phyloP scores from a whole-genome alignment of 495 filamentous ascomycete species.

The Podospora anserina region DNA sequence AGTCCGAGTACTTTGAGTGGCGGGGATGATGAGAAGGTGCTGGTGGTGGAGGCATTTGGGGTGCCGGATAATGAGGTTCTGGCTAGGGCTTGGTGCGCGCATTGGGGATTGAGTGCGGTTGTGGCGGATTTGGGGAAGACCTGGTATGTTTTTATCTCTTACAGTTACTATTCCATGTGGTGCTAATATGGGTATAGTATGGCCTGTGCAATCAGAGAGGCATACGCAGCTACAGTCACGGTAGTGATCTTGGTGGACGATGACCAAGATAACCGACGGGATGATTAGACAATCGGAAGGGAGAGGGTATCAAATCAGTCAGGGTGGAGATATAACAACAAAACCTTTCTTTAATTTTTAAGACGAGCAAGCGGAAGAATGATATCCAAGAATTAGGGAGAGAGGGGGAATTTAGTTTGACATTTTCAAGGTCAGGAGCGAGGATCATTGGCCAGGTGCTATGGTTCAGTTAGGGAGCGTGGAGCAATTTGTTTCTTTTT shows the following conservation, averaged over 20 bases:
- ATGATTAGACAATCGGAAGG: conserved; percentile 14
- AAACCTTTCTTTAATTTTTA: background rate
- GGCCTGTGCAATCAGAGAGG: conserved; percentile 66
- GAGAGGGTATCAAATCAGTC: background rate
- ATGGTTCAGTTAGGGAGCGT: background rate
- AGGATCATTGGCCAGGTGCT: background rate
- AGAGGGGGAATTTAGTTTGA: background rate
- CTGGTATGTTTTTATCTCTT: conserved; percentile 47
- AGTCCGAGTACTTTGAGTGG: conserved; percentile 22
- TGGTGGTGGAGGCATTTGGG: conserved; percentile 68
- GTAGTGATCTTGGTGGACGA: conserved; percentile 61
- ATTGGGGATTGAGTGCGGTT: conserved; percentile 64
- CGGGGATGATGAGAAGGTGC: conserved; percentile 54
- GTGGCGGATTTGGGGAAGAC: conserved; percentile 63
- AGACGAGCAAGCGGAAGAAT: background rate
- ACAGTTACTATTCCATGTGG: too few species aligned
- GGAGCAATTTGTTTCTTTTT: background rate
- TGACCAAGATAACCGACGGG: conserved; percentile 23
- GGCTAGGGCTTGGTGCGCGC: conserved; percentile 67
- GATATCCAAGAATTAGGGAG: background rate
- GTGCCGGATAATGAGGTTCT: conserved; percentile 70
- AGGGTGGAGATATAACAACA: background rate
- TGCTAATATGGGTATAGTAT: conserved; percentile 38
- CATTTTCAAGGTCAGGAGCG: background rate
- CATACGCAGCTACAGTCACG: conserved; percentile 65